Base-by-base conservation (phyloP, 2,329 filamentous ascomycete species). In the Gremmenia infestans region DNA sequence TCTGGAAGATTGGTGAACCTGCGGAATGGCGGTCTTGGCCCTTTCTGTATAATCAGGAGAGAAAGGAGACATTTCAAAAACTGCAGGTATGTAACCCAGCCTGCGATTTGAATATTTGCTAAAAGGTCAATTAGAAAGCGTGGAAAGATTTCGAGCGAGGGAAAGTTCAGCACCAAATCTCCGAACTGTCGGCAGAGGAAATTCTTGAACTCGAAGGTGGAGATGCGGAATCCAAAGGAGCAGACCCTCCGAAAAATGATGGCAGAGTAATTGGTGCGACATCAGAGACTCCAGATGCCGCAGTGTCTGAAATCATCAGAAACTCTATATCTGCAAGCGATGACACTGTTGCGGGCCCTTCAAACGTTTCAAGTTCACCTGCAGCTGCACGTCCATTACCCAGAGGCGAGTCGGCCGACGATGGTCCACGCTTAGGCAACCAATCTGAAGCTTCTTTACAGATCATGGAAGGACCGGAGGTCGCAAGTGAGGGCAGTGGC, bases 11-110 rank as follows among this genome's bases (percentile, higher is more conserved):
- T 14, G 45, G 49, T 25, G 46, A 56, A 9, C 45, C 37, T 4
- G 39, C 32, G 22, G 54, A 56, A 35, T 56, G 50, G 54, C 50
- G 54, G 17, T 19, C 46, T 8, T 56, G 45, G 46, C 14, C 17
- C 1, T 40, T 19, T 45, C 45, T 56, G 39, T 45, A 52, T 40
- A 28, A 12, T 4, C 28, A 40, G 54, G 54, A 56, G 32, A 56
- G 39, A 53, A 46, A 53, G 22, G 9, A 15, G 2, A 25, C 40
- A 22, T 56, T 56, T 32, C 17, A 53, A 7, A 39, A n/a, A 4
- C 25, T 56, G 15, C 47, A 53, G 54, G 54, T 53, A 50, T n/a
- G 23, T 39, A 17, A 40, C 14, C 14, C 2, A 15, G 37, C 14
- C 14, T 9, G 37, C 14, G 14, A 15, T 2, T 5, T 15, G 37